Conservation (phyloP, 345 rosid genomes). For the Geranium rotundifolium region DNA sequence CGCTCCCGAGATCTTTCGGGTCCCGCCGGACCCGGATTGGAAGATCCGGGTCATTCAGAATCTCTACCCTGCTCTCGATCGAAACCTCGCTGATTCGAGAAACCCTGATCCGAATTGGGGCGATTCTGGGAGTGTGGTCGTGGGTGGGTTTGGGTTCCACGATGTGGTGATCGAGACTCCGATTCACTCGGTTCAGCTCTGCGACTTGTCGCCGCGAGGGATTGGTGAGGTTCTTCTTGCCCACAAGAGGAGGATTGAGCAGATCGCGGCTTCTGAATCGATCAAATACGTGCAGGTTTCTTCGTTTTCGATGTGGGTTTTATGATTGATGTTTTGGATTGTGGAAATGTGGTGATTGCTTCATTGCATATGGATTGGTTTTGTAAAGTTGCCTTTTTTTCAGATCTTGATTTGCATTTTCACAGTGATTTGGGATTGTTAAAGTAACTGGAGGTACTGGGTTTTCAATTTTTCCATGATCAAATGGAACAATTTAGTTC, state of each 20-base stretch:
- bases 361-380: background rate
- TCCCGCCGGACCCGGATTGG: conserved; percentile 45
- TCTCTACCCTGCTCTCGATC: conserved; percentile 67
- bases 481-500: no score
- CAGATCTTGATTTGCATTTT: no score
- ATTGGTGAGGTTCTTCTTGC: conserved; percentile 57
- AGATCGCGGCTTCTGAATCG: conserved; percentile 33
- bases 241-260: conserved; percentile 60
- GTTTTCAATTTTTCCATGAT: no score
- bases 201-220: conserved; percentile 42
- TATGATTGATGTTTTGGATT: background rate
- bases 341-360: background rate
- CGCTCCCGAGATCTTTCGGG: conserved; percentile 80
- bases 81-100: conserved; percentile 22
- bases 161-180: conserved; percentile 84
- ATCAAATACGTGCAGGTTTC: conserved; percentile 65
- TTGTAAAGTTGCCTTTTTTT: no score
- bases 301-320: background rate
- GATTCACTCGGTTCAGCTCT: conserved; percentile 49
- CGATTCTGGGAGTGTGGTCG: conserved; percentile 11
- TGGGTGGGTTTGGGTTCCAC: conserved; percentile 66
- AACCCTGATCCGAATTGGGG: conserved; percentile 9
- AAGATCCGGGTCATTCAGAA: conserved; percentile 79
- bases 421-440: no score
- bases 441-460: no score